Evolutionary conservation across 2,329 filamentous ascomycete species (phyloP).

Genomic region (Claviceps maximensis): DNA sequence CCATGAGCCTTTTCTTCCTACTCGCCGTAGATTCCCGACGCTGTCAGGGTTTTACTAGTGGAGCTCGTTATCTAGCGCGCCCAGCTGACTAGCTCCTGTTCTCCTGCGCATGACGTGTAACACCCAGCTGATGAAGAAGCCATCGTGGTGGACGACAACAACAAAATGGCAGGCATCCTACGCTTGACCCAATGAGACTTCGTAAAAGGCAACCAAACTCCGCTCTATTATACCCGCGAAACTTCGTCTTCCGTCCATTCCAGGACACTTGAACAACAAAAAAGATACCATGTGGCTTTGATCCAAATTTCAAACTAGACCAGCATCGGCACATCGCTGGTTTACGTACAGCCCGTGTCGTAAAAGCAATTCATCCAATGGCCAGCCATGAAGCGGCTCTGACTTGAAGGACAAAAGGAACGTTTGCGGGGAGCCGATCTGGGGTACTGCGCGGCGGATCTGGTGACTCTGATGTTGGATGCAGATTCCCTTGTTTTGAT

Average conservation of each 20-base stretch:
- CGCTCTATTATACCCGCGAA: slow-evolving; percentile 5
- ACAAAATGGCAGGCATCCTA: neutral
- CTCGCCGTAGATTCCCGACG: neutral
- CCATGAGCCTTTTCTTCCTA: neutral
- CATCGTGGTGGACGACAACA: neutral
- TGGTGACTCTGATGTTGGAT: neutral
- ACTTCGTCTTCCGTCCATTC: neutral
- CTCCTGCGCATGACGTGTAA: neutral
- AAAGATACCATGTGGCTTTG: neutral
- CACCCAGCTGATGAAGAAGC: too few relatives aligned
- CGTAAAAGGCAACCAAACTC: neutral
- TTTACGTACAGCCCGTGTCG: neutral
- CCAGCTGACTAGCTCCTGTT: neutral
- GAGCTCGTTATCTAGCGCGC: slow-evolving; percentile 1
- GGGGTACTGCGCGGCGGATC: neutral
- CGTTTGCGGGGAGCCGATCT: slow-evolving; percentile 6
- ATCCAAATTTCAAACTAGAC: neutral
- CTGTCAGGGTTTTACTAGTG: neutral
- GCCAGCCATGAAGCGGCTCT: neutral
- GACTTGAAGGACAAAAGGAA: neutral
- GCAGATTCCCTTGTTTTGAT: neutral
- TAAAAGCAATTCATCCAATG: neutral
- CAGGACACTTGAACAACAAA: neutral
- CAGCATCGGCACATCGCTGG: neutral
- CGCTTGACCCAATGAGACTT: neutral